A percentile compares a stretch with the other conserved stretches of the same genome.
Evolutionary conservation across 257 asterid genomes (phyloP).

Genomic region (Nicotiana paniculata): DNA sequence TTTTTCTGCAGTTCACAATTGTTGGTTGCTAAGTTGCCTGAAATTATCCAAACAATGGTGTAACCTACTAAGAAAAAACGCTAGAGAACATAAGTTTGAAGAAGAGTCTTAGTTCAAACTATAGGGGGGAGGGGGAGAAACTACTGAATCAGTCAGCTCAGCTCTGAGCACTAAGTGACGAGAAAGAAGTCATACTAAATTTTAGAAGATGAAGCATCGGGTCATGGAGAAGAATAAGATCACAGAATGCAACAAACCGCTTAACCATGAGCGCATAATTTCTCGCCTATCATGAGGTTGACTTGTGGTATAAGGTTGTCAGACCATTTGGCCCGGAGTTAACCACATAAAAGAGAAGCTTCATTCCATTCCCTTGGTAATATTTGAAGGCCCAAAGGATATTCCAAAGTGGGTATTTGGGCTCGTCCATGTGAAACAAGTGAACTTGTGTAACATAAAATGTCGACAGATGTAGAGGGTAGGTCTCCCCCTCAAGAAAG

Average conservation of each 20-base stretch:
- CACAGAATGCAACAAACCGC: neutral
- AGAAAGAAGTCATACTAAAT: neutral
- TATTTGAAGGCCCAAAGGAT: neutral
- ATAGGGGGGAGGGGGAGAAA: neutral
- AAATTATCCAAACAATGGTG: neutral
- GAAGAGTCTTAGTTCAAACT: neutral
- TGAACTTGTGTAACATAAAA: neutral
- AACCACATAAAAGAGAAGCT: neutral
- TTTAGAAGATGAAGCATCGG: neutral
- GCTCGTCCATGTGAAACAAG: neutral
- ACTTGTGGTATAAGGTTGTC: neutral
- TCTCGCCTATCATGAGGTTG: neutral
- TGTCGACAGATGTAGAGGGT: neutral
- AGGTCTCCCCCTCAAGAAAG: neutral
- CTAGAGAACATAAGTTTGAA: neutral
- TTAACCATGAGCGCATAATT: neutral
- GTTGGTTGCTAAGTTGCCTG: neutral
- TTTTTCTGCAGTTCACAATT: neutral
- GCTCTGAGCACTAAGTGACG: neutral
- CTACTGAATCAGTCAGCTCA: neutral
- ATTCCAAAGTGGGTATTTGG: neutral
- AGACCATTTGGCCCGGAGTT: neutral
- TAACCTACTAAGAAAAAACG: neutral
- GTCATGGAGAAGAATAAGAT: neutral
- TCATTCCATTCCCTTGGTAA: neutral